Conservation (phyloP, 305 asterid genomes). For the Solanum hybrid region DNA sequence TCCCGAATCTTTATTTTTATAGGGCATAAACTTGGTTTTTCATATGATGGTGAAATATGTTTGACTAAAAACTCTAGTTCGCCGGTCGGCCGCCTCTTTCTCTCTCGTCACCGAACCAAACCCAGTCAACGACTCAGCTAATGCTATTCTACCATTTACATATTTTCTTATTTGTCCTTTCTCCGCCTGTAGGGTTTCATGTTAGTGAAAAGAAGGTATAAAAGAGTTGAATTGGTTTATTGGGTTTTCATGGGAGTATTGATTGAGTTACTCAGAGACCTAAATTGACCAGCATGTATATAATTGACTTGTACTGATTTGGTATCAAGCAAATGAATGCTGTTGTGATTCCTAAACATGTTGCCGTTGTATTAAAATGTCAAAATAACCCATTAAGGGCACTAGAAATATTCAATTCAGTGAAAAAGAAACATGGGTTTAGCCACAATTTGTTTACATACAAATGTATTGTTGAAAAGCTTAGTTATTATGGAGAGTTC, state of each 20-base stretch:
- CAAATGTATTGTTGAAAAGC: slow-evolving; percentile 72
- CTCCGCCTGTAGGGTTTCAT: neutral
- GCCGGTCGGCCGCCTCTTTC: neutral
- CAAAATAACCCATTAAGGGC: slow-evolving; percentile 80
- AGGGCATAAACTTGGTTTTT: too few relatives aligned
- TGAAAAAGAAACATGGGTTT: slow-evolving; percentile 64
- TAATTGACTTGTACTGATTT: neutral
- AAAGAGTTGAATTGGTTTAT: neutral
- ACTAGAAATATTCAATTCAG: slow-evolving; percentile 71
- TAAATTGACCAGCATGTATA: neutral
- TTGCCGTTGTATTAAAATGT: slow-evolving; percentile 57
- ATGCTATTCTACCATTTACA: neutral
- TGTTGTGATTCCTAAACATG: slow-evolving; percentile 77
- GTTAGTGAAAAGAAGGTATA: neutral
- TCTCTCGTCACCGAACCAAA: neutral
- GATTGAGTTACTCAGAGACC: neutral
- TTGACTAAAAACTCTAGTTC: too few relatives aligned
- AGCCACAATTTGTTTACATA: slow-evolving; percentile 64
- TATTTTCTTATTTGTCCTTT: neutral
- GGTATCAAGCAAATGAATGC: slow-evolving; percentile 19
- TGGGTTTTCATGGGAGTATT: neutral
- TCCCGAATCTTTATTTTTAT: too few relatives aligned
- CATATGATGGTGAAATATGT: too few relatives aligned
- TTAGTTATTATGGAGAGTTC: slow-evolving; percentile 59
- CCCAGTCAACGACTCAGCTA: neutral